phyloP scores from a whole-genome alignment of 495 filamentous ascomycete species.

The Aspergillus ellipticus region DNA sequence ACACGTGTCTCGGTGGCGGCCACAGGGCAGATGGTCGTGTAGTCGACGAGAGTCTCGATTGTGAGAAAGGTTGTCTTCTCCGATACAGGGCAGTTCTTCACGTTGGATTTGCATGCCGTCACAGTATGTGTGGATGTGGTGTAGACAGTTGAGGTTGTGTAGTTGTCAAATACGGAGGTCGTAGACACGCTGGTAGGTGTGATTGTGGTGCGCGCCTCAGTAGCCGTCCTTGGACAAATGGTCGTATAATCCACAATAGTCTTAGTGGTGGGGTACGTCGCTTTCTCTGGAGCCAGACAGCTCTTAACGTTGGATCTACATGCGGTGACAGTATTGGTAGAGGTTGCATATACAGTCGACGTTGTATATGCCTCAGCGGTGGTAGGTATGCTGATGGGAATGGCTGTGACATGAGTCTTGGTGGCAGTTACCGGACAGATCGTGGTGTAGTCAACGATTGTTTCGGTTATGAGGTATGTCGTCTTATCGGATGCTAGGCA shows the following conservation, averaged over 20 bases:
- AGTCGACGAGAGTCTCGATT: background rate
- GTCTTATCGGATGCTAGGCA: background rate
- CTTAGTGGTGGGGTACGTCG: background rate
- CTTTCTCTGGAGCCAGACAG: background rate
- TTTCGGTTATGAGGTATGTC: background rate
- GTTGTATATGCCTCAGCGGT: background rate
- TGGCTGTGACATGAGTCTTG: background rate
- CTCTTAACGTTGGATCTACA: background rate
- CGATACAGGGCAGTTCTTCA: background rate
- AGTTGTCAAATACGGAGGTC: background rate
- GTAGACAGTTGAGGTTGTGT: background rate
- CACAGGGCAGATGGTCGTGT: background rate
- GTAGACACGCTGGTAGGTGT: background rate
- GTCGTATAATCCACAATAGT: background rate
- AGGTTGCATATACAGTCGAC: background rate
- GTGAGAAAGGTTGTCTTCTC: background rate
- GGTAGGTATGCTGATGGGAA: background rate
- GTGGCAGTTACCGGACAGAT: slow-evolving; percentile 1
- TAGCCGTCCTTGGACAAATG: background rate
- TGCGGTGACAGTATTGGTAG: background rate
- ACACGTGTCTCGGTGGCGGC: background rate
- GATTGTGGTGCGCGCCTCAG: background rate
- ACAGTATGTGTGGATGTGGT: background rate
- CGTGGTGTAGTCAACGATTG: background rate
- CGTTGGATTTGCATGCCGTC: background rate